Base-by-base conservation (phyloP, 2,329 filamentous ascomycete genomes). In the Pseudogymnoascus sp. region DNA sequence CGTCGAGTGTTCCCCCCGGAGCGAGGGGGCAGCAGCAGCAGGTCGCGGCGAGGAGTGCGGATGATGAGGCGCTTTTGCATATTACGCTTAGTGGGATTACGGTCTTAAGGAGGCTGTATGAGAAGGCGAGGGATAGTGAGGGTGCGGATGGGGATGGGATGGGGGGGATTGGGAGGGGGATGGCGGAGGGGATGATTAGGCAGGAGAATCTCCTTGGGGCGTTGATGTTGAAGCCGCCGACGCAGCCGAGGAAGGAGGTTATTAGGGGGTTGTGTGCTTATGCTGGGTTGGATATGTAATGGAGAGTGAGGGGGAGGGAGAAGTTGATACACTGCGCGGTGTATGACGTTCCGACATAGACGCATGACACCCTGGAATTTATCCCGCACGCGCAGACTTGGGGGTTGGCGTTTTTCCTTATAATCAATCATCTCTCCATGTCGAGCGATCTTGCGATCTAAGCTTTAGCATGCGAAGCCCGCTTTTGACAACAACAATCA, bases 241-340 rank as follows among this genome's bases (percentile, higher is more conserved):
- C 23, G 11, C 85, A 81, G 38, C 77, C 78, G 1, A 83, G 85
- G 68, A 84, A 83, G 79, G 78, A 85, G 60, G 84, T 83, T 67
- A 85, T 92, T 68, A 84, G 84, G 70, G 84, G 91, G 69, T 74
- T 92, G 65, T 85, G 87, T 70, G 81, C 83, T 59, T 89, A 85
- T 75, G 83, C 83, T 50, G 79, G 77, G 53, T 73, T 86, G 64
- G 81, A 80, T 63, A 77, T 76, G 50, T 69, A 69, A 25, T 25
- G 23, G 23, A 18, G 70, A 21, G 42, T 67, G 70, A 65, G 67
- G 59, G 31, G n/a, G 38, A 42, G 6, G 60, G 25, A 28, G 25
- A 28, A 5, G 4, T 28, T 28, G 25, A 23, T 23, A 23, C 23
- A 23, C 23, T n/a, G n/a, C n/a, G n/a, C n/a, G n/a, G 23, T 28